Base-by-base conservation (phyloP, 1,284 basidiomycete genomes). In the Taiwanofungus camphoratus region DNA sequence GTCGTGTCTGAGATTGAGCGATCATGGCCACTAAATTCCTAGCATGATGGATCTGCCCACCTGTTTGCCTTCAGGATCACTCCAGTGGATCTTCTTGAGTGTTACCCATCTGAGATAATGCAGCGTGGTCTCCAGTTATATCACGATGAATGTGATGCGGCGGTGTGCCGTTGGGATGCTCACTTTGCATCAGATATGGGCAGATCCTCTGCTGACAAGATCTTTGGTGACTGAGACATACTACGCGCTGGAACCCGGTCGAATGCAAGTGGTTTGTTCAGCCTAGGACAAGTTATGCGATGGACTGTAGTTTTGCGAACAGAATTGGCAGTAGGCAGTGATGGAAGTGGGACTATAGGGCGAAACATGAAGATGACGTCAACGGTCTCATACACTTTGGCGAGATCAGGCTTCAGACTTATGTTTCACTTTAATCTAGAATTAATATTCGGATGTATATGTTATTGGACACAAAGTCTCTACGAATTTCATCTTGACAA, bases 61-160 rank as follows among this genome's bases (percentile, higher is more conserved):
- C 69, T 87, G 70, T 55, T 71, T 77, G 1, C 91, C 89, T 5
- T 79, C 76, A 52, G 79, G 71, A 65, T 93, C 89, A 43, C 71
- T 62, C 64, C 82, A 93, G 29, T 75, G 74, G 50, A 92, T 77
- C 62, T 79, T 81, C 61, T 83, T 82, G 54, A 90, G 65, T 4
- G 75, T 74, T 36, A 90, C 71, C 81, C 86, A 90, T 65, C 84
- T 87, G 52, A 18, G 23, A 34, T 43, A 16, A 22, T 32, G 35
- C 49, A 39, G 39, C 23, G 47, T 46, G 39, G 11, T 4, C 13
- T 16, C 7, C 6, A 11, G 22, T 24, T 18, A 16, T 15, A 3
- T 6, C 11, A 24, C 32, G n/a, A 12, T n/a, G 37, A 24, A 44
- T 27, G 27, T 13, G 22, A 36, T 39, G 40, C 27, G 30, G 30